phyloP scores from a whole-genome alignment of 768 basidiomycete species.

The Cyathus striatus region DNA sequence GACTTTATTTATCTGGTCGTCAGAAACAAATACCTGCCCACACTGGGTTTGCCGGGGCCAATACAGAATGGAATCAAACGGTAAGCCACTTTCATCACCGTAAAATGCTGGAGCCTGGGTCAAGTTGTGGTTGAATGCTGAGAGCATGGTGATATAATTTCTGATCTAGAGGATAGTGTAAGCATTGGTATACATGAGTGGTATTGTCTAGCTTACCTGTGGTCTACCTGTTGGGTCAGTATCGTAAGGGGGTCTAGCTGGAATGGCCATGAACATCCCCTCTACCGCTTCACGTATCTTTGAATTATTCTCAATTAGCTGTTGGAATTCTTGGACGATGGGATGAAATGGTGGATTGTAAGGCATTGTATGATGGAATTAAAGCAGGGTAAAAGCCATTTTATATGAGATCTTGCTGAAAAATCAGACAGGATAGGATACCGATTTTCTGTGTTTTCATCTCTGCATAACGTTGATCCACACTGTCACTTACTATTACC shows the following conservation, averaged over 20 bases:
- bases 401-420: too few relatives aligned
- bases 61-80: constrained; percentile 41
- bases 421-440: too few relatives aligned
- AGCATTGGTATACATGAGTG: neutral
- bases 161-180: constrained; percentile 19
- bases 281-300: constrained; percentile 25
- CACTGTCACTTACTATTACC: too few relatives aligned
- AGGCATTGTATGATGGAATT: too few relatives aligned
- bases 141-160: constrained; percentile 35
- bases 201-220: constrained; percentile 5
- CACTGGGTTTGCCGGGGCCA: constrained; percentile 30
- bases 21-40: constrained; percentile 26
- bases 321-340: constrained; percentile 19
- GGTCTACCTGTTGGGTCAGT: constrained; percentile 10
- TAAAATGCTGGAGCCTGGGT: constrained; percentile 35
- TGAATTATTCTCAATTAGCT: constrained; percentile 19
- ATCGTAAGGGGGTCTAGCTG: constrained; percentile 2
- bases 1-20: too few relatives aligned
- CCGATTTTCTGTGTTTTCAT: too few relatives aligned
- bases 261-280: constrained; percentile 23
- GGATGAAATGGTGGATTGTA: too few relatives aligned
- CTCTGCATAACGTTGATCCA: too few relatives aligned
- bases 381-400: too few relatives aligned
- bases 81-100: constrained; percentile 35
- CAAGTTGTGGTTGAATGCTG: constrained; percentile 36